phyloP scores from a whole-genome alignment of 768 basidiomycete genomes.

The Psilocybe sp. region DNA sequence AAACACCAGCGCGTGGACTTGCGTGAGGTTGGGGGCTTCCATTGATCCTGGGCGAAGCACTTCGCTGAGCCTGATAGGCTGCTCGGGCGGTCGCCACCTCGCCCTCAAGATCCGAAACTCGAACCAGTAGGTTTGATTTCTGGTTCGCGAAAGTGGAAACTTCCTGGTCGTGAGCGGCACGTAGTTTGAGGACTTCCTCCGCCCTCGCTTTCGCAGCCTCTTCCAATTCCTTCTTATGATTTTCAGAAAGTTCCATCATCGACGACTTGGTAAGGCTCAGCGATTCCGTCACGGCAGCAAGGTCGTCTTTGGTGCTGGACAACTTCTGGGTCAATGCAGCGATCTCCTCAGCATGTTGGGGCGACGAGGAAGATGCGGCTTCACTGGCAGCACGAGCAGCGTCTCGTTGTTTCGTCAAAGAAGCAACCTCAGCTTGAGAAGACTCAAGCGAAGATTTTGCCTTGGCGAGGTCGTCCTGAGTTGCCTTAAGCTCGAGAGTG shows the following conservation, averaged over 20 bases:
- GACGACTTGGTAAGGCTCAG: slow-evolving; percentile 69
- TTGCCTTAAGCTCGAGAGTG: slow-evolving; percentile 76
- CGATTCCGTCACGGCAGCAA: slow-evolving; percentile 60
- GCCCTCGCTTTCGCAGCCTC: slow-evolving; percentile 67
- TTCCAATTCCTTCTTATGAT: slow-evolving; percentile 72
- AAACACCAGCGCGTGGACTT: slow-evolving; percentile 44
- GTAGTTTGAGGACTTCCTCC: slow-evolving; percentile 67
- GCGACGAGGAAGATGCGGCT: slow-evolving; percentile 33
- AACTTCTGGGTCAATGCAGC: slow-evolving; percentile 58
- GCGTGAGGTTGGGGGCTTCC: slow-evolving; percentile 36
- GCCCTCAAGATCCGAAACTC: slow-evolving; percentile 73
- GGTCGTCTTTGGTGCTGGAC: slow-evolving; percentile 64
- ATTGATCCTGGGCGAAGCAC: slow-evolving; percentile 54
- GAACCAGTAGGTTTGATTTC: slow-evolving; percentile 60
- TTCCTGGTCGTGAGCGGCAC: slow-evolving; percentile 58
- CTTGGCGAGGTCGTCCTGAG: slow-evolving; percentile 79
- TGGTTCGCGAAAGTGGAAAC: slow-evolving; percentile 50
- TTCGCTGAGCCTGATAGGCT: slow-evolving; percentile 46
- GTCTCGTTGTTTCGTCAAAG: slow-evolving; percentile 61
- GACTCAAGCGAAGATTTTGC: slow-evolving; percentile 59
- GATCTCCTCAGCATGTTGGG: slow-evolving; percentile 53
- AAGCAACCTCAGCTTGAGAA: slow-evolving; percentile 52
- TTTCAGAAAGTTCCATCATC: slow-evolving; percentile 65
- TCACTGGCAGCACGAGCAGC: slow-evolving; percentile 49
- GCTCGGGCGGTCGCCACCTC: slow-evolving; percentile 69